Conservation (phyloP, 371 early-diverging fungal species). For the Mortierella sp. region DNA sequence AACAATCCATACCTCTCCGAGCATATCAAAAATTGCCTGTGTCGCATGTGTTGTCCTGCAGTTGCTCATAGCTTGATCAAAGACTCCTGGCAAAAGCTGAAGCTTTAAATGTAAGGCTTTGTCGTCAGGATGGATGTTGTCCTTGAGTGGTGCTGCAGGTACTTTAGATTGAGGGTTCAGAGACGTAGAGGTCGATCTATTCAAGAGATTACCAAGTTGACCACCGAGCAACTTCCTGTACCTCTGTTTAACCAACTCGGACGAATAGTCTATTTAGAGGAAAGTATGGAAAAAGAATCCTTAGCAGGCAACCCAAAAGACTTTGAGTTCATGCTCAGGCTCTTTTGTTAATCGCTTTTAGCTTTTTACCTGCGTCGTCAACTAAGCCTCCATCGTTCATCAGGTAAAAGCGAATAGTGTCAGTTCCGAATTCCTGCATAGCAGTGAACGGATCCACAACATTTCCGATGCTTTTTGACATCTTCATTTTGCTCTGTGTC, state of each 20-base stretch:
- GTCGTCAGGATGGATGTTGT: constrained; percentile 56
- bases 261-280: constrained; percentile 74
- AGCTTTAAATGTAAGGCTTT: constrained; percentile 57
- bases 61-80: constrained; percentile 56
- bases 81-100: constrained; percentile 41
- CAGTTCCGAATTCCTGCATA: constrained; percentile 82
- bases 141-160: constrained; percentile 56
- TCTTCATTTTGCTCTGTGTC: constrained; percentile 89
- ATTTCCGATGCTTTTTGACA: constrained; percentile 95
- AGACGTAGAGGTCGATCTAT: constrained; percentile 69
- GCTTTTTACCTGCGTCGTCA: constrained; percentile 55
- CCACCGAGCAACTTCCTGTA: constrained; percentile 87
- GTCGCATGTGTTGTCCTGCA: constrained; percentile 64
- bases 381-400: constrained; percentile 91
- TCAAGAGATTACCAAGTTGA: constrained; percentile 90
- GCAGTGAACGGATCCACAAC: constrained; percentile 88
- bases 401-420: constrained; percentile 92
- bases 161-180: constrained; percentile 68
- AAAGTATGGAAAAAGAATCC: not conserved
- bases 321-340: not conserved
- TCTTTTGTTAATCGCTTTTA: not conserved
- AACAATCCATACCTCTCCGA: constrained; percentile 63
- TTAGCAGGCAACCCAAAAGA: no score
- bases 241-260: constrained; percentile 70
- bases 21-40: constrained; percentile 65